Evolutionary conservation across 2,329 filamentous ascomycete genomes (phyloP).

Genomic region (Fusarium verticillioides): DNA sequence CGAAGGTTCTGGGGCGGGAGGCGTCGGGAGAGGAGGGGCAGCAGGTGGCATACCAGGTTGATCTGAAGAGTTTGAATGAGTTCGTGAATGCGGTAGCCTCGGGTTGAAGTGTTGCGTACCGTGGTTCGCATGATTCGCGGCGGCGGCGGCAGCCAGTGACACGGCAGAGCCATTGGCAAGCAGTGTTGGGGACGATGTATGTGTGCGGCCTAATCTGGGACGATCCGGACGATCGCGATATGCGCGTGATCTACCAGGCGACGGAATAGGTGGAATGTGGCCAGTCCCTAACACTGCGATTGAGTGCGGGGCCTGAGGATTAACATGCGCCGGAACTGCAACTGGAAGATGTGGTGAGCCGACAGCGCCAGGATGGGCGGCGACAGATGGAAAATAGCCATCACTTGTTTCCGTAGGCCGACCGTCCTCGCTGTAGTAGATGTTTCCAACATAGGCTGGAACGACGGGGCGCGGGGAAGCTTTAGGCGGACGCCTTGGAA

Average conservation of each 20-base stretch:
- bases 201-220: slow-evolving; percentile 73
- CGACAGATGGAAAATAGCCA: slow-evolving; percentile 84
- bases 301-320: slow-evolving; percentile 61
- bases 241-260: slow-evolving; percentile 73
- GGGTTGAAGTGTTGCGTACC: slow-evolving; percentile 50
- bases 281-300: slow-evolving; percentile 86
- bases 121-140: slow-evolving; percentile 51
- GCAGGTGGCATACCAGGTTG: slow-evolving; percentile 57
- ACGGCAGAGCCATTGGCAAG: slow-evolving; percentile 60
- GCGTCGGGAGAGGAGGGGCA: slow-evolving; percentile 63
- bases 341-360: slow-evolving; percentile 55
- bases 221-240: slow-evolving; percentile 67
- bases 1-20: slow-evolving; percentile 61
- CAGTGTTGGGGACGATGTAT: slow-evolving; percentile 84
- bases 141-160: slow-evolving; percentile 45
- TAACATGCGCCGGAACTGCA: slow-evolving; percentile 52
- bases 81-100: slow-evolving; percentile 62
- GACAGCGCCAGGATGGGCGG: slow-evolving; percentile 54
- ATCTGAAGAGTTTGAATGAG: slow-evolving; percentile 70
- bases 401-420: slow-evolving; percentile 75
- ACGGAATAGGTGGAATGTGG: slow-evolving; percentile 82
- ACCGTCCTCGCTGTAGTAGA: slow-evolving; percentile 70
- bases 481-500: slow-evolving; percentile 82
- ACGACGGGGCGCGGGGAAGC: slow-evolving; percentile 68
- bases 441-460: slow-evolving; percentile 54